A percentile compares a stretch with the other conserved stretches of the same genome.
Evolutionary conservation across 495 filamentous ascomycete genomes (phyloP).

Genomic region (Clavariopsis aquatica): DNA sequence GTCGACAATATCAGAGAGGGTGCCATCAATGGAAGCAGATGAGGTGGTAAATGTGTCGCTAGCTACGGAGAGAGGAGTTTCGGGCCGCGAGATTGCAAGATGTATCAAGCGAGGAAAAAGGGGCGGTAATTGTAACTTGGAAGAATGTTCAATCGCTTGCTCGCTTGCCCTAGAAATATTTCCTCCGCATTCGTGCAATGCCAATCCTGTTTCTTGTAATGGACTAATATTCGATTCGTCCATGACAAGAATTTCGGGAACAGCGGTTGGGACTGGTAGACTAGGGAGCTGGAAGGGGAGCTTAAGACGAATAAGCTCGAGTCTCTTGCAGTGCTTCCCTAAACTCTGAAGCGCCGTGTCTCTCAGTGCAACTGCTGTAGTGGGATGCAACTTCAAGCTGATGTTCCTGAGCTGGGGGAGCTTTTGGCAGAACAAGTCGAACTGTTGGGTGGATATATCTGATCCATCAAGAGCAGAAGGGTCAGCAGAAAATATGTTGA

Average conservation of each 20-base stretch:
- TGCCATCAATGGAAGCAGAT: neutral
- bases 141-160: neutral
- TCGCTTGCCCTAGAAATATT: neutral
- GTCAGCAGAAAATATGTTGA: constrained; percentile 26
- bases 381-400: constrained; percentile 28
- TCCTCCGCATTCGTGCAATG: neutral
- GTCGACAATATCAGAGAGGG: constrained; percentile 7
- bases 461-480: constrained; percentile 29
- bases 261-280: constrained; percentile 16
- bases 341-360: constrained; percentile 25
- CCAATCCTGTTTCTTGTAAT: neutral
- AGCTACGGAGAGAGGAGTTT: constrained; percentile 2
- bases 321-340: constrained; percentile 19
- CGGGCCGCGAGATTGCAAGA: constrained; percentile 21
- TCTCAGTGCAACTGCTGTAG: constrained; percentile 4
- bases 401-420: constrained; percentile 18
- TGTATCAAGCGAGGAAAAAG: constrained; percentile 26
- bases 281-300: constrained; percentile 17
- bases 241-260: constrained; percentile 18
- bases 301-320: constrained; percentile 31
- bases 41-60: constrained; percentile 8
- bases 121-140: neutral
- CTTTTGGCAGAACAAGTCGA: constrained; percentile 21
- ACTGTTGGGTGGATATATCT: constrained; percentile 18
- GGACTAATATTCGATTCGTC: neutral